These are phyloP conservation scores for Ettlia oleoabundans DNA, from an alignment of 139 green algal species.

Conservation along the genomic window DNA sequence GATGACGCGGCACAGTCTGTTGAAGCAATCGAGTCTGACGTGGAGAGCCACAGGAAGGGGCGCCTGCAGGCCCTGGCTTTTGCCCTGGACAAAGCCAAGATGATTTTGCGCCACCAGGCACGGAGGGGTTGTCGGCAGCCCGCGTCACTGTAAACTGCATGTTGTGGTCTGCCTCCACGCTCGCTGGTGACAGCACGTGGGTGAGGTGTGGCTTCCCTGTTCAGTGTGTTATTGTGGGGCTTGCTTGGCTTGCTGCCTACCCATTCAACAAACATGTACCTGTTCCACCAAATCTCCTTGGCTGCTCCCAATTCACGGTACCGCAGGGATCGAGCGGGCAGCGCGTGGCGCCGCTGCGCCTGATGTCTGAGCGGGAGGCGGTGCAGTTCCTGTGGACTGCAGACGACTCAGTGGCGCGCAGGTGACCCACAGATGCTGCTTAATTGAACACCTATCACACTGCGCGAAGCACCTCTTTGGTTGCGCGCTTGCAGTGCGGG, in stretches of 20 bases:
- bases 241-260: too few species aligned
- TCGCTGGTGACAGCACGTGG: too few species aligned
- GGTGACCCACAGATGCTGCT: too few species aligned
- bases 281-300: too few species aligned
- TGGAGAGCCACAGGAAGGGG: conserved; percentile 54
- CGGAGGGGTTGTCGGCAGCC: too few species aligned
- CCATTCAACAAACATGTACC: too few species aligned
- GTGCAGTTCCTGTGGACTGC: conserved; percentile 71
- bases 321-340: conserved; percentile 4
- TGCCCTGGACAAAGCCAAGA: conserved; percentile 84
- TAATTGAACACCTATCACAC: too few species aligned
- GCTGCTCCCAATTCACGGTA: background rate
- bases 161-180: background rate
- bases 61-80: conserved; percentile 80
- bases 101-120: conserved; percentile 60
- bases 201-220: too few species aligned
- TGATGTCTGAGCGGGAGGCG: conserved; percentile 63
- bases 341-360: conserved; percentile 55
- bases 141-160: too few species aligned
- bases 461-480: too few species aligned
- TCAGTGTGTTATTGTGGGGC: too few species aligned
- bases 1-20: background rate
- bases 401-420: conserved; percentile 54
- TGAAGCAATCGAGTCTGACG: conserved; percentile 34
- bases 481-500: too few species aligned